Percentiles rank a stretch among this genome's conserved stretches.
These are phyloP conservation scores for slime mould (Dictyostelium discoideum) DNA, from an alignment of 78 protist genomes.

Conservation along the genomic window DNA sequence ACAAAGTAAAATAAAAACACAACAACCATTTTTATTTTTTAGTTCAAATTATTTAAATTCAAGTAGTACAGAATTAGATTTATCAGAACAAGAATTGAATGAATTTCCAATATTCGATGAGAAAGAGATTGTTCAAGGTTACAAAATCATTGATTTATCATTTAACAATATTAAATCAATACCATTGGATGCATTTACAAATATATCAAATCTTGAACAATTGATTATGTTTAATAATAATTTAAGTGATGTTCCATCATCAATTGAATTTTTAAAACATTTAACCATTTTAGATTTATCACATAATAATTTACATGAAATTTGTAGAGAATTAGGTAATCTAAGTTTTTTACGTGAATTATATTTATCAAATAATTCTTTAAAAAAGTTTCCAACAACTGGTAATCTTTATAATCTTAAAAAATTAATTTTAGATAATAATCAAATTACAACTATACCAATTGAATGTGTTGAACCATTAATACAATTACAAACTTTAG, in stretches of 20 bases:
- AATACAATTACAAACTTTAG: conserved; percentile 55
- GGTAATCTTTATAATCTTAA: not conserved
- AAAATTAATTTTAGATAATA: conserved; percentile 54
- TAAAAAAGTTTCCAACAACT: conserved; percentile 17
- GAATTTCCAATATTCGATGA: conserved; percentile 17
- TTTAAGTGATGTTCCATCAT: not conserved
- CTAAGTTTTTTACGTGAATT: conserved; percentile 13
- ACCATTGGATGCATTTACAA: conserved; percentile 7
- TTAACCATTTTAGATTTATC: conserved; percentile 58
- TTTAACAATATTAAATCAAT: conserved; percentile 41
- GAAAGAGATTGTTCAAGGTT: not conserved
- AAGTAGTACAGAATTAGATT: conserved; percentile 32
- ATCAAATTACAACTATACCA: not conserved
- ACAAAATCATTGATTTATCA: conserved; percentile 55
- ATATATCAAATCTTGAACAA: conserved; percentile 1
- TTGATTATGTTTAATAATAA: conserved; percentile 57
- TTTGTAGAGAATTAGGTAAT: conserved; percentile 24
- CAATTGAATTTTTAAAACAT: not conserved
- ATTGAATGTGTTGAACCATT: conserved; percentile 28
- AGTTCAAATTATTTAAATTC: not conserved
- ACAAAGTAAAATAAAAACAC: not conserved
- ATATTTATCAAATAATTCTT: conserved; percentile 35
- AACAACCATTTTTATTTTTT: conserved; percentile 12
- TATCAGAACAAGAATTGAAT: conserved; percentile 21
- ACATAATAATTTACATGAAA: conserved; percentile 15